A percentile compares a stretch with the other conserved stretches of the same genome.
These are phyloP conservation scores for Cyclocybe aegerita DNA, from an alignment of 768 basidiomycete species.

Conservation along the genomic window DNA sequence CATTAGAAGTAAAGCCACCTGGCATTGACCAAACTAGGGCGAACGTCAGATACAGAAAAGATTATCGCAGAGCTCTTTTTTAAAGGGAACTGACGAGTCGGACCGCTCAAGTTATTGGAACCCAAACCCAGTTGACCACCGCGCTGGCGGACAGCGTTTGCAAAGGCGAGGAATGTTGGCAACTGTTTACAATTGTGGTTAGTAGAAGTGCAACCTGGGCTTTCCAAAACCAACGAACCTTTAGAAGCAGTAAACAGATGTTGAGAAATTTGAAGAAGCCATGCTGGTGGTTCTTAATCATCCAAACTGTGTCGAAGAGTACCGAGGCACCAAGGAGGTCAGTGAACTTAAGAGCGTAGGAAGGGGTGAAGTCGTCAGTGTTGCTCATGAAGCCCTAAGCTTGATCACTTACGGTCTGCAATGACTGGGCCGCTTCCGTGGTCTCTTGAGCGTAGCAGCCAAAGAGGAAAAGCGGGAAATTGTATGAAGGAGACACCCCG, in stretches of 20 bases:
- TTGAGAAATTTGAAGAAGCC: constrained; percentile 56
- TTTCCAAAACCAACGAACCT: constrained; percentile 35
- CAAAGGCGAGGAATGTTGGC: constrained; percentile 57
- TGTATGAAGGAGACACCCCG: constrained; percentile 66
- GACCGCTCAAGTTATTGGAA: constrained; percentile 46
- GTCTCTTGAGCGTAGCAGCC: constrained; percentile 74
- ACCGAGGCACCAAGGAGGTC: constrained; percentile 59
- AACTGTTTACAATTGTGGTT: constrained; percentile 34
- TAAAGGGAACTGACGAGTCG: constrained; percentile 45
- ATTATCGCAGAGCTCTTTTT: background rate
- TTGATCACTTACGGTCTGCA: constrained; percentile 52
- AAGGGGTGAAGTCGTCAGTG: background rate
- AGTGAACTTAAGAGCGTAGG: constrained; percentile 52
- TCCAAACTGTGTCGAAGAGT: constrained; percentile 73
- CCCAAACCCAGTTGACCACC: constrained; percentile 54
- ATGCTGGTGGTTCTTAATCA: constrained; percentile 53
- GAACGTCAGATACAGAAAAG: constrained; percentile 4
- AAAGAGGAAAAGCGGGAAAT: constrained; percentile 81
- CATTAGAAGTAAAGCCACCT: constrained; percentile 60
- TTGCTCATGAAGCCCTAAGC: background rate
- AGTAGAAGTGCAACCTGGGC: background rate
- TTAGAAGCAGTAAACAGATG: constrained; percentile 55
- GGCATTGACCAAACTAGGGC: constrained; percentile 78
- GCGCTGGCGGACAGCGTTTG: constrained; percentile 52
- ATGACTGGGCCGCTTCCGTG: constrained; percentile 58